Evolutionary conservation across 768 basidiomycete genomes (phyloP).

Genomic region (Amanita rubescens): DNA sequence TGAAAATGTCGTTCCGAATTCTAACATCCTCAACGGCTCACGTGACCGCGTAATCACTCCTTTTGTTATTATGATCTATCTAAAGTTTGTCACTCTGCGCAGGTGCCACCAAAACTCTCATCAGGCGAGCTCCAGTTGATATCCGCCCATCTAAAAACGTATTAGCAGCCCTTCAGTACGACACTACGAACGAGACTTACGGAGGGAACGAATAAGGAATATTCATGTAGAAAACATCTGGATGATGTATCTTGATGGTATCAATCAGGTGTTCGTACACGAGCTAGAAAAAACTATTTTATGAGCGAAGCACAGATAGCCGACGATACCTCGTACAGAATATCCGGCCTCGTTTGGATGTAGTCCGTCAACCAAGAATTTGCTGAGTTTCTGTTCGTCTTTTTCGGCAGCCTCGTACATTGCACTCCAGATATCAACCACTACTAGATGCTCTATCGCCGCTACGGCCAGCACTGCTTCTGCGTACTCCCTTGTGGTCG

Average conservation of each 20-base stretch:
- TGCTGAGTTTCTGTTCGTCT: constrained; percentile 42
- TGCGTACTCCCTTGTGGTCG: constrained; percentile 60
- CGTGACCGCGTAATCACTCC: constrained; percentile 32
- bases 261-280: constrained; percentile 56
- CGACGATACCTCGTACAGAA: constrained; percentile 35
- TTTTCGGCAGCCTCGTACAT: constrained; percentile 72
- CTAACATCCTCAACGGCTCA: constrained; percentile 44
- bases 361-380: constrained; percentile 66
- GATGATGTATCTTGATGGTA: constrained; percentile 49
- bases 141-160: constrained; percentile 13
- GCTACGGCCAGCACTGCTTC: constrained; percentile 61
- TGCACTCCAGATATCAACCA: constrained; percentile 68
- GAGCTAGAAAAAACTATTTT: constrained; percentile 39
- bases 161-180: constrained; percentile 6
- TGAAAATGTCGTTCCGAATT: constrained; percentile 11
- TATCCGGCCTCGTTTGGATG: constrained; percentile 78
- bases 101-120: not conserved
- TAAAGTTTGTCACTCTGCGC: not conserved
- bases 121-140: constrained; percentile 21
- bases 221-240: constrained; percentile 63
- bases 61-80: not conserved
- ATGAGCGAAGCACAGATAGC: not conserved
- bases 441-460: constrained; percentile 42
- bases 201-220: constrained; percentile 49
- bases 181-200: constrained; percentile 33